These are phyloP conservation scores for Sporothrix inflata DNA, from an alignment of 2,329 filamentous ascomycete genomes.

Conservation along the genomic window DNA sequence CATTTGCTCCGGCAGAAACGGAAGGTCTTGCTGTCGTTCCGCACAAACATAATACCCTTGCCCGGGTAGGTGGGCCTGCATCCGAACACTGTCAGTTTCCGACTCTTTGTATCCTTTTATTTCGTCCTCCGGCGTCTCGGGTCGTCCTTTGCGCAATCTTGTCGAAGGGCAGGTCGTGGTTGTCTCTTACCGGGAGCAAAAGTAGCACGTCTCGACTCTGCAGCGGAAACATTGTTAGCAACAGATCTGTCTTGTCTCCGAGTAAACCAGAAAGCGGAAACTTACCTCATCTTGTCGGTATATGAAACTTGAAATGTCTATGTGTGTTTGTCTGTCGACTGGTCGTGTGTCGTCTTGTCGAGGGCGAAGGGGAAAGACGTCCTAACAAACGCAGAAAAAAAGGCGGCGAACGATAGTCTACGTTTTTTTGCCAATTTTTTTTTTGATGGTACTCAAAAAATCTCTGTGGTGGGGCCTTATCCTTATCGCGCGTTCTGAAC, in stretches of 20 bases:
- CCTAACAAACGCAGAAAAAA: constrained; percentile 28
- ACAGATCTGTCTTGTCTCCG: neutral
- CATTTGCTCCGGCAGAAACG: constrained; percentile 65
- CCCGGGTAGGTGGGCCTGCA: constrained; percentile 54
- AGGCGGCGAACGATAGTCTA: constrained; percentile 29
- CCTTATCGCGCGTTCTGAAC: constrained; percentile 28
- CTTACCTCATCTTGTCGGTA: constrained; percentile 18
- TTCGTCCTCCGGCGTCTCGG: constrained; percentile 61
- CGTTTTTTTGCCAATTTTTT: constrained; percentile 29
- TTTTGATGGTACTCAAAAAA: constrained; percentile 31
- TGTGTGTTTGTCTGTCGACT: neutral
- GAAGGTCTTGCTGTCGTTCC: constrained; percentile 57
- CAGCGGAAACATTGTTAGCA: neutral
- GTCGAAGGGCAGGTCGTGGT: neutral
- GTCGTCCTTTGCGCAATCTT: constrained; percentile 11
- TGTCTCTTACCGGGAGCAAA: constrained; percentile 62
- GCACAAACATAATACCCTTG: constrained; percentile 60
- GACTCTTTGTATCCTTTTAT: constrained; percentile 35
- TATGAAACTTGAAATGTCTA: constrained; percentile 10
- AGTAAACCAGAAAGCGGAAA: neutral
- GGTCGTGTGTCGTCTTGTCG: constrained; percentile 20
- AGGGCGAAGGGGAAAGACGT: constrained; percentile 1
- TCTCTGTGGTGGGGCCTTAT: constrained; percentile 34
- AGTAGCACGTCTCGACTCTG: constrained; percentile 69
- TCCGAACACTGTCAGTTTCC: constrained; percentile 18